Percentiles rank a stretch among this genome's conserved stretches.
phyloP scores from a whole-genome alignment of 2,329 filamentous ascomycete species.

The Fusarium pseudocircinatum region DNA sequence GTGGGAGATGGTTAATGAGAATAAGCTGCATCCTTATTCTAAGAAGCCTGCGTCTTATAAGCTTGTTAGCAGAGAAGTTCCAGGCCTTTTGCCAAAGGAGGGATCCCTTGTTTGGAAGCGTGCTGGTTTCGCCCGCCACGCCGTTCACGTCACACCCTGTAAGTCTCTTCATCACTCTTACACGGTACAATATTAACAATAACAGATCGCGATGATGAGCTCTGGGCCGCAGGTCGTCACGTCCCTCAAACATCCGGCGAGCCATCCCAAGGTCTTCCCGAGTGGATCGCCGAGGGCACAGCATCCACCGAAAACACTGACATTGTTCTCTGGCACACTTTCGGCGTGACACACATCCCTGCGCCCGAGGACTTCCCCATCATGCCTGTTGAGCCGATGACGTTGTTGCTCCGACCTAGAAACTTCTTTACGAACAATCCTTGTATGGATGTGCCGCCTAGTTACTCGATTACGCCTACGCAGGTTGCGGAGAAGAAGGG shows the following conservation, averaged over 20 bases:
- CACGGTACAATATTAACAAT: background rate
- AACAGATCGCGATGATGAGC: slow-evolving; percentile 78
- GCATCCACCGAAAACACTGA: slow-evolving; percentile 82
- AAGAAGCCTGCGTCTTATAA: slow-evolving; percentile 89
- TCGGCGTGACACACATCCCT: slow-evolving; percentile 90
- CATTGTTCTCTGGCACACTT: slow-evolving; percentile 93
- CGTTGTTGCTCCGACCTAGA: slow-evolving; percentile 77
- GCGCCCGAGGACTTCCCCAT: slow-evolving; percentile 90
- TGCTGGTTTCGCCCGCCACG: slow-evolving; percentile 86
- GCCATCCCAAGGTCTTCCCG: slow-evolving; percentile 75
- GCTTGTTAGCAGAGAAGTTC: slow-evolving; percentile 86
- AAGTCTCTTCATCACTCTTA: slow-evolving; percentile 48
- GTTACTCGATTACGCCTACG: slow-evolving; percentile 42
- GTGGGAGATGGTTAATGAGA: slow-evolving; percentile 91
- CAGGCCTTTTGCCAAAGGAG: slow-evolving; percentile 80
- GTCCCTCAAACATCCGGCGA: slow-evolving; percentile 88
- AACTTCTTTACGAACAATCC: slow-evolving; percentile 88
- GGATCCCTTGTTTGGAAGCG: slow-evolving; percentile 88
- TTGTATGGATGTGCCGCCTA: slow-evolving; percentile 80
- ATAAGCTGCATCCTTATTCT: slow-evolving; percentile 84
- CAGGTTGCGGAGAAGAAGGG: slow-evolving; percentile 43
- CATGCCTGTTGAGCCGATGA: slow-evolving; percentile 90
- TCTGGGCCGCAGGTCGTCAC: slow-evolving; percentile 87
- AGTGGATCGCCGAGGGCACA: slow-evolving; percentile 78
- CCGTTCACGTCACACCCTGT: slow-evolving; percentile 91